Evolutionary conservation across 2,329 filamentous ascomycete species (phyloP).

Genomic region (Colletotrichum musicola): DNA sequence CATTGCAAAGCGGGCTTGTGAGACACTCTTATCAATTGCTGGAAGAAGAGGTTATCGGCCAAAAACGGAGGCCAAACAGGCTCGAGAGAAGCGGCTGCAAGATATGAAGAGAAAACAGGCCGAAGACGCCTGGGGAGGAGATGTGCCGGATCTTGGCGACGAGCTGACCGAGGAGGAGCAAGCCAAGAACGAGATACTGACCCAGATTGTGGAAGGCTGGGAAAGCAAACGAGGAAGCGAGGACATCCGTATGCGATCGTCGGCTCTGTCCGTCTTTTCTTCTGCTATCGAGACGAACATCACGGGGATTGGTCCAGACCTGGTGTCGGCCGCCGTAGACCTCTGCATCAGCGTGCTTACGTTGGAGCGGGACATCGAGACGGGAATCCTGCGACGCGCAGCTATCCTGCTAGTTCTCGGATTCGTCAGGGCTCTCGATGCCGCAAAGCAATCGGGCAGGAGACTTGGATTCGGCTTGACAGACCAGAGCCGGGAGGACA

Average conservation of each 20-base stretch:
- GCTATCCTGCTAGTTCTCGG: slow-evolving; percentile 74
- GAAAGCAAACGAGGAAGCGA: slow-evolving; percentile 40
- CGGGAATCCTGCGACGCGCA: slow-evolving; percentile 74
- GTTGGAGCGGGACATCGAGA: slow-evolving; percentile 70
- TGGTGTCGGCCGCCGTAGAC: slow-evolving; percentile 71
- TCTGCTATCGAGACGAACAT: slow-evolving; percentile 71
- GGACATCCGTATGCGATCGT: slow-evolving; percentile 73
- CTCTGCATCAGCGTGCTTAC: slow-evolving; percentile 72
- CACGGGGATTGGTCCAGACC: slow-evolving; percentile 63
- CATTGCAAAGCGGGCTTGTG: slow-evolving; percentile 63
- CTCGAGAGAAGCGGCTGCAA: slow-evolving; percentile 61
- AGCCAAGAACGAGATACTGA: slow-evolving; percentile 62
- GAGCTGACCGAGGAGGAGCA: slow-evolving; percentile 57
- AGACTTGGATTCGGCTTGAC: slow-evolving; percentile 67
- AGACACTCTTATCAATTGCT: slow-evolving; percentile 73
- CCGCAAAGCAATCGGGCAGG: slow-evolving; percentile 59
- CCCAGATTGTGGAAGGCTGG: slow-evolving; percentile 41
- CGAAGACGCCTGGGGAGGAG: slow-evolving; percentile 67
- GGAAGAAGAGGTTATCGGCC: slow-evolving; percentile 72
- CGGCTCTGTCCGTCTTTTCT: slow-evolving; percentile 75
- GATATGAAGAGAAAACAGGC: slow-evolving; percentile 63
- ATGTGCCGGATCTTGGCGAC: slow-evolving; percentile 63
- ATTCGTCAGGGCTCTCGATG: slow-evolving; percentile 71
- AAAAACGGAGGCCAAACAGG: slow-evolving; percentile 70
- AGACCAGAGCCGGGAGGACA: slow-evolving; percentile 68